Evolutionary conservation across 768 basidiomycete genomes (phyloP), one percentile per base, ranked within the genome.

Genomic region (Pleurotus tuoliensis): DNA sequence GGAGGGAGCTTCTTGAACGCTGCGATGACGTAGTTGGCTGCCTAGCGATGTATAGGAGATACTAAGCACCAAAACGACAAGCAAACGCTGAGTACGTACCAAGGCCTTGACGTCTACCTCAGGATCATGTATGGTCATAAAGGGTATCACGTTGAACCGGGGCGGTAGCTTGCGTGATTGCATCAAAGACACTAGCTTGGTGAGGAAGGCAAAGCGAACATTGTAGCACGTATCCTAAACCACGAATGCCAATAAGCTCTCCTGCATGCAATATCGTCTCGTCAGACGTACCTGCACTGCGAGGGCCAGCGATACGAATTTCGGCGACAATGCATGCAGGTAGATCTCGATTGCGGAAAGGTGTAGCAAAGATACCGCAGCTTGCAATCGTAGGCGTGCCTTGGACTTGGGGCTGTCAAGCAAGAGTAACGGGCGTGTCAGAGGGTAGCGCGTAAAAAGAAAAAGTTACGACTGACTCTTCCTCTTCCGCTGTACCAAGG

Each of bases 81-180:
- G 39, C 53, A n/a, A 43, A 47, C 16, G 39, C 47, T 30, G 52
- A 18, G 61, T 61, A 34, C 30, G 30, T 55, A 90, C 94, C 72
- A 82, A 76, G 24, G 68, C 70, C 61, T 83, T 86, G 25, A 94
- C 80, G 57, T 98, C 95, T 20, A 69, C 68, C 59, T 98, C 96
- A 0, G 95, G 95, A 69, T 99, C 97, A 63, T 92, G 87, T 0
- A 94, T 88, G 0, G 90, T 87, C 45, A 99, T 72, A 74, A 97
- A 94, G 4, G 91, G 88, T 56, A 97, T 82, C 45, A 90, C 75
- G 66, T 94, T 92, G 73, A 87, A 95, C 16, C 83, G 79, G 1
- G 87, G 69, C 13, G 84, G 78, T 2, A 94, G 71, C 69, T 88
- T 86, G 37, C 84, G 80, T 3, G 73, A 66, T 45, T 82, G 78